Base-by-base conservation (phyloP, 2,329 filamentous ascomycete species). In the Calcarisporium arbuscula region DNA sequence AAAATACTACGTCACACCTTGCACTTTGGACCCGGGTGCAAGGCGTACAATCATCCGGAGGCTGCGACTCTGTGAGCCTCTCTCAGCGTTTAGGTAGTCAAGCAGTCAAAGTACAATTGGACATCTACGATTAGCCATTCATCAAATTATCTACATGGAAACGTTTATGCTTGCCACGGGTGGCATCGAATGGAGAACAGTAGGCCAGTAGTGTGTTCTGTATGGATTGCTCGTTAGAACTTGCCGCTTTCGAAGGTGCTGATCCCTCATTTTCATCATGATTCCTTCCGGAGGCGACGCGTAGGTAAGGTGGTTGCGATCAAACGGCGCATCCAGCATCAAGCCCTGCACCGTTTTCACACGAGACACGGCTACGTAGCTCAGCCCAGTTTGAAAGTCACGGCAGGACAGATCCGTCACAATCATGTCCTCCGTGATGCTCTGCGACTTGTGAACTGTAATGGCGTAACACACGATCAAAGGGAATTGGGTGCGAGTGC, bases 321-420 rank as follows among this genome's bases (percentile, higher is more conserved):
- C 26, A 30, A 35, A 35, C 20, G 26, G 33, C 27, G 33, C 26
- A 35, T 35, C 33, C 26, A 35, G 33, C 36, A 38, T 29, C 12
- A 32, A 25, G 19, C 39, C 35, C 35, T 38, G 25, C 18, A 41
- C 25, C 29, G 19, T 41, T 31, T 37, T 41, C n/a, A 39, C 36
- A 21, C 32, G 23, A 41, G 35, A 41, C 30, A 41, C 32, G 25
- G 32, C 39, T 27, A 39, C 32, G 29, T 41, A 41, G 35, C 39
- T 39, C 30, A 41, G 25, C 8, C 36, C 36, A 14, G 36, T n/a
- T n/a, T n/a, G n/a, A n/a, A n/a, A n/a, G n/a, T n/a, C n/a, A n/a
- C n/a, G n/a, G n/a, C n/a, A n/a, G n/a, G n/a, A n/a, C n/a, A n/a
- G n/a, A n/a, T n/a, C n/a, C n/a, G n/a, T n/a, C n/a, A n/a, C n/a